A percentile compares a stretch with the other conserved stretches of the same genome.
Conservation (phyloP, 169 alveolate genomes). For the Cryptosporidium ryanae region DNA sequence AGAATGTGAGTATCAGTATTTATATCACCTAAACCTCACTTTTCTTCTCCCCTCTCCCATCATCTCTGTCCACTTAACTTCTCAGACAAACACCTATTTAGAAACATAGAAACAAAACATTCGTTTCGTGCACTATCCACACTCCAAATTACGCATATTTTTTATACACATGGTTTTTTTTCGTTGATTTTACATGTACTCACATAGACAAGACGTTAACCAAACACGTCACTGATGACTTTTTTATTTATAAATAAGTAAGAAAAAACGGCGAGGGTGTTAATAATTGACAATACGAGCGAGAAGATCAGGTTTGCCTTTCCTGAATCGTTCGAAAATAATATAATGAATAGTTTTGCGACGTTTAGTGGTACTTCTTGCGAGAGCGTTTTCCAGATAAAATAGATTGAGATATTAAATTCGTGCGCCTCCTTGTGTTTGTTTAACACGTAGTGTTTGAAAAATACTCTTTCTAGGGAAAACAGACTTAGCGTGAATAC, state of each 20-base stretch:
- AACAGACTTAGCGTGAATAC: conserved; percentile 9
- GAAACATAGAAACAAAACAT: too few relatives aligned
- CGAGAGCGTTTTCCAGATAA: conserved; percentile 48
- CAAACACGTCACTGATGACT: conserved; percentile 21
- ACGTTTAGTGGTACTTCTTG: conserved; percentile 6
- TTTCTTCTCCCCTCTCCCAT: too few relatives aligned
- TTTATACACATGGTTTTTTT: background rate
- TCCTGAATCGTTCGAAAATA: background rate
- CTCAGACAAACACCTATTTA: too few relatives aligned
- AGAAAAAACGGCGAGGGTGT: conserved; percentile 4
- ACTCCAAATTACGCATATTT: background rate
- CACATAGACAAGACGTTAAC: too few relatives aligned
- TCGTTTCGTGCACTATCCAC: too few relatives aligned
- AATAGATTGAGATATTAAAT: conserved; percentile 46
- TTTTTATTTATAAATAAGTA: conserved; percentile 20
- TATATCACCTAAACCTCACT: too few relatives aligned
- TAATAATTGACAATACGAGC: background rate
- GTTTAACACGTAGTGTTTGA: background rate
- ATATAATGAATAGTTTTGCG: background rate
- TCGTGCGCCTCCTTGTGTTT: conserved; percentile 67
- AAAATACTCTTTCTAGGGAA: conserved; percentile 10
- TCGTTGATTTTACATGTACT: too few relatives aligned
- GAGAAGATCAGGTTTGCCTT: conserved; percentile 3
- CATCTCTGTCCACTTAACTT: too few relatives aligned
- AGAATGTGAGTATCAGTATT: too few relatives aligned